Evolutionary conservation across 1,139 yeast genomes (phyloP).

Genomic region (Casaregolazyma suthepensis): DNA sequence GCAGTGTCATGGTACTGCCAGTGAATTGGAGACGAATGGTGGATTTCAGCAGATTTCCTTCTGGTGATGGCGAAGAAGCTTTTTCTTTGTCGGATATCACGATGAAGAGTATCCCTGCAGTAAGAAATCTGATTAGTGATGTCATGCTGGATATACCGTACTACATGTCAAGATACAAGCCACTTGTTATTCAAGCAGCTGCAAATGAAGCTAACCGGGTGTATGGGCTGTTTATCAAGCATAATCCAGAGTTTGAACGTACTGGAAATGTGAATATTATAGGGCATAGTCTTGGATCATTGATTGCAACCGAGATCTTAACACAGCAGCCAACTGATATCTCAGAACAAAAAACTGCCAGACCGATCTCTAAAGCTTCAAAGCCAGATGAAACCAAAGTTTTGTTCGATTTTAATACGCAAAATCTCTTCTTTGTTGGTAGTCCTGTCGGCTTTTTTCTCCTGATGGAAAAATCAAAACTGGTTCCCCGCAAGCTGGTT

Average conservation of each 20-base stretch:
- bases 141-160: constrained; percentile 81
- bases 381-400: not conserved
- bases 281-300: constrained; percentile 91
- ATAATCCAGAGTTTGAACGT: constrained; percentile 58
- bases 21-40: constrained; percentile 38
- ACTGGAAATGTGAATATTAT: constrained; percentile 59
- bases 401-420: constrained; percentile 57
- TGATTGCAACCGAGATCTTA: constrained; percentile 73
- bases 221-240: constrained; percentile 50
- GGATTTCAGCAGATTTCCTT: constrained; percentile 27
- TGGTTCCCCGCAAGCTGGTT: constrained; percentile 25
- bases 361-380: not conserved
- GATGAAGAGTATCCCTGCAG: constrained; percentile 71
- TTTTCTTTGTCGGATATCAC: constrained; percentile 71
- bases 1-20: constrained; percentile 33
- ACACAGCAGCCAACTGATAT: constrained; percentile 48
- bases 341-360: constrained; percentile 24
- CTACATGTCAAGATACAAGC: constrained; percentile 69
- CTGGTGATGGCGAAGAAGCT: constrained; percentile 16
- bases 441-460: constrained; percentile 83
- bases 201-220: constrained; percentile 64
- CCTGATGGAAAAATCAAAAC: constrained; percentile 25
- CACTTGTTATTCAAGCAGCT: constrained; percentile 60
- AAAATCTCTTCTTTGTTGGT: constrained; percentile 74
- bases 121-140: constrained; percentile 76